Conservation (phyloP, 2,329 filamentous ascomycete species). For the Epichloe gansuensis region DNA sequence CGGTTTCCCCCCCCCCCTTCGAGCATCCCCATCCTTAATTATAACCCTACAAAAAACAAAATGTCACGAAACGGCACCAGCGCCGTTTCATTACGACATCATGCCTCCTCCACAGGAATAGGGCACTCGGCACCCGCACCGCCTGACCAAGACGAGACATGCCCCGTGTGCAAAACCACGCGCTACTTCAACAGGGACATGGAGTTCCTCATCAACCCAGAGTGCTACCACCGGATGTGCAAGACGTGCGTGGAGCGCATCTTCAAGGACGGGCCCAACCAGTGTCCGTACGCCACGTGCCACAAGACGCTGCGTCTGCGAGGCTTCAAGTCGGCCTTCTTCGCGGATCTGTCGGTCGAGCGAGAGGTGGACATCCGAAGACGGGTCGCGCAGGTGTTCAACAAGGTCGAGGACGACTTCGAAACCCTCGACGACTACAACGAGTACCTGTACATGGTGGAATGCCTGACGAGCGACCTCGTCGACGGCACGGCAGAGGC, state of each 20-base stretch:
- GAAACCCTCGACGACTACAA: conserved; percentile 74
- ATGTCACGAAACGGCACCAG: conserved; percentile 17
- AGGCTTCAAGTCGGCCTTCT: conserved; percentile 78
- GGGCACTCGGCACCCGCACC: conserved; percentile 9
- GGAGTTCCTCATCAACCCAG: conserved; percentile 90
- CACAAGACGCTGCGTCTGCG: conserved; percentile 73
- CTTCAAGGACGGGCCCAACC: conserved; percentile 81
- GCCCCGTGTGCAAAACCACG: conserved; percentile 93
- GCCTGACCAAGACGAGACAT: conserved; percentile 51
- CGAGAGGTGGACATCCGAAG: conserved; percentile 85
- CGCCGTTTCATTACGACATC: conserved; percentile 18
- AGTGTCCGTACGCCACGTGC: conserved; percentile 85
- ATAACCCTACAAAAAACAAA: background rate
- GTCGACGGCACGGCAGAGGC: conserved; percentile 58
- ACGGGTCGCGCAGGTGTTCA: conserved; percentile 69
- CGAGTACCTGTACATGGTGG: conserved; percentile 86
- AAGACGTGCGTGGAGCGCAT: conserved; percentile 89
- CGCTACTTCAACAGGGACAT: conserved; percentile 92
- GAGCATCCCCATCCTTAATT: background rate
- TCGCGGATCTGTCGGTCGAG: conserved; percentile 77
- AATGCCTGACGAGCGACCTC: conserved; percentile 80
- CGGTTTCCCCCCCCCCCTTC: background rate
- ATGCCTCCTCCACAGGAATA: conserved; percentile 6
- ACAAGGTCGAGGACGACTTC: conserved; percentile 83
- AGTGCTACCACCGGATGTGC: conserved; percentile 99